Base-by-base conservation (phyloP, 805 yeast genomes). In the Candida hispaniensis region DNA sequence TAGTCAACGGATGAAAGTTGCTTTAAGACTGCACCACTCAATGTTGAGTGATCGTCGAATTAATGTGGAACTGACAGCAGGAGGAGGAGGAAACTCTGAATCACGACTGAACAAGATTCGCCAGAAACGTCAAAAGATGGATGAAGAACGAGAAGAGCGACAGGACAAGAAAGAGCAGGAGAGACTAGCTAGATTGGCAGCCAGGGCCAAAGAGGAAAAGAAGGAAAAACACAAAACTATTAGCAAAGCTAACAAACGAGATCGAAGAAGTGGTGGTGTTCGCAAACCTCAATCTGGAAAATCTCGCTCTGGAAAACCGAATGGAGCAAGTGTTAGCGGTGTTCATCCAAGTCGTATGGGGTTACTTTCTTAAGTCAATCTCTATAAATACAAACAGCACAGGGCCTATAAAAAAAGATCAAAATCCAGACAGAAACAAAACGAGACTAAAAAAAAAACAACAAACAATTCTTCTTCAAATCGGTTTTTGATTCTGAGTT, bases 51-150 rank as follows among this genome's bases (percentile, higher is more conserved):
- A 69, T 26, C 67, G 95, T 46, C 82, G 76, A 54, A 86, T 91
- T 50, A 91, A 91, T 51, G 96, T 91, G 20, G 98, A 91, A 55
- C 66, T 91, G 48, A 91, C 97, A 2, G 98, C 83, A 33, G 98
- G 98, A 39, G 98, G 98, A 25, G 98, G 98, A 30, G 96, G 96
- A 39, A 88, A 88, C 54, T 75, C 93, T 7, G 61, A 67, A 40
- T 66, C 61, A 38, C 49, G 67, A 9, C 39, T 47, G 29, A 67
- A 70, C 38, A 91, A 91, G 58, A 66, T 91, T 47, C 71, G 73
- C 50, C 70, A 68, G 30, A 88, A 88, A 64, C 88, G 88, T 54
- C 77, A 71, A 27, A 76, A 75, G 49, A 60, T 86, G 47, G 68
- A 67, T 26, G 76, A 66, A 16, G 94, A 86, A 51, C 68, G 93